These are phyloP conservation scores for Fomitopsis pulvina DNA, from an alignment of 768 basidiomycete genomes.

Conservation along the genomic window DNA sequence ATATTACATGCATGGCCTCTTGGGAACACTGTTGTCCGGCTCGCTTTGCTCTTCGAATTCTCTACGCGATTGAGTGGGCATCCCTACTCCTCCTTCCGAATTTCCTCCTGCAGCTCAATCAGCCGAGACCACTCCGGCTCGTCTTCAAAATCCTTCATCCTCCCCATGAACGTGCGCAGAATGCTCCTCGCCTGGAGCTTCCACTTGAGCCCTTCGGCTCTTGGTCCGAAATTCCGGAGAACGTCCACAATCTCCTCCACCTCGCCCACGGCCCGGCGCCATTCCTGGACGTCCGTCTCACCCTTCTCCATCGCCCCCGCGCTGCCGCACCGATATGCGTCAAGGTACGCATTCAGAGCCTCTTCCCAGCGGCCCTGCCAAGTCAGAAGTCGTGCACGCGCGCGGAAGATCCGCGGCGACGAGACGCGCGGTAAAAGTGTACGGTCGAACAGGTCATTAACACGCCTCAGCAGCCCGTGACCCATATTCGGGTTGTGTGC, in stretches of 20 bases:
- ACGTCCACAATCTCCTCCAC: constrained; percentile 83
- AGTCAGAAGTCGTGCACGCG: constrained; percentile 75
- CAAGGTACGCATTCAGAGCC: constrained; percentile 75
- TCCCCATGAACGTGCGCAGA: constrained; percentile 82
- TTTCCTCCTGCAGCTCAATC: constrained; percentile 56
- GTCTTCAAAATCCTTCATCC: constrained; percentile 82
- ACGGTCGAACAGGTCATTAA: constrained; percentile 67
- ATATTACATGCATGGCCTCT: not conserved
- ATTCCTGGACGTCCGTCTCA: constrained; percentile 60
- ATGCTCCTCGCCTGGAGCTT: constrained; percentile 80
- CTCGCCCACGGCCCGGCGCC: constrained; percentile 71
- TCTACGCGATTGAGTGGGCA: not conserved
- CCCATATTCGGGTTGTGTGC: constrained; percentile 53
- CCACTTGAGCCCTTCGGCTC: constrained; percentile 63
- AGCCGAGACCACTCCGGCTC: constrained; percentile 79
- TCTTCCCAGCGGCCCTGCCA: constrained; percentile 71
- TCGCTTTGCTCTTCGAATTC: constrained; percentile 8
- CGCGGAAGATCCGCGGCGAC: constrained; percentile 69
- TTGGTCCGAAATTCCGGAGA: constrained; percentile 76
- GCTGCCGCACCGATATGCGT: constrained; percentile 71
- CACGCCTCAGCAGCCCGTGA: constrained; percentile 56
- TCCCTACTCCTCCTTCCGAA: constrained; percentile 19
- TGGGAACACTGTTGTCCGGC: constrained; percentile 8
- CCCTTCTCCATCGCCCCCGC: constrained; percentile 58
- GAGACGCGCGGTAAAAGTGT: constrained; percentile 81